A percentile compares a stretch with the other conserved stretches of the same genome.
phyloP scores from a whole-genome alignment of 2,329 filamentous ascomycete species.

The Sordariomycetes sp. region DNA sequence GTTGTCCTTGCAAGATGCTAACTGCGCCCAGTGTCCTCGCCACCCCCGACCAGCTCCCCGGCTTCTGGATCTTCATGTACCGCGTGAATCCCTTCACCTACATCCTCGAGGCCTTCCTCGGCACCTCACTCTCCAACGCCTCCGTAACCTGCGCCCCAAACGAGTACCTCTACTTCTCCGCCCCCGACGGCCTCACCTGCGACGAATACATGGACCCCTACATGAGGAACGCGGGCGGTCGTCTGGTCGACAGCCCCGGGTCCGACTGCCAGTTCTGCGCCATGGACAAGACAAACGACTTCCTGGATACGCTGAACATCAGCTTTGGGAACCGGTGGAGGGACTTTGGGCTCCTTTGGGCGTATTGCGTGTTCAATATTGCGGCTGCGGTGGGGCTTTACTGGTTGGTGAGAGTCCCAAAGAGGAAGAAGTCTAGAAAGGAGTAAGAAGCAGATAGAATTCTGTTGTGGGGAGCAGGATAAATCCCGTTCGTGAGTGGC shows the following conservation, averaged over 20 bases:
- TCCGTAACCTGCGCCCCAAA: conserved; percentile 46
- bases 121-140: conserved; percentile 48
- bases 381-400: conserved; percentile 34
- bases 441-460: too few relatives aligned
- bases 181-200: conserved; percentile 39
- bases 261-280: conserved; percentile 31
- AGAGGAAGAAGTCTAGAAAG: conserved; percentile 14
- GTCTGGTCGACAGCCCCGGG: conserved; percentile 22
- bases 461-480: too few relatives aligned
- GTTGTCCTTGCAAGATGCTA: neutral
- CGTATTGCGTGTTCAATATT: conserved; percentile 39
- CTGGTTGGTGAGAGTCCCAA: conserved; percentile 29
- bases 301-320: conserved; percentile 24
- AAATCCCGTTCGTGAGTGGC: too few relatives aligned
- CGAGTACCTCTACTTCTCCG: conserved; percentile 50
- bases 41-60: conserved; percentile 43
- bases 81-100: conserved; percentile 64
- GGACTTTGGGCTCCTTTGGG: conserved; percentile 42
- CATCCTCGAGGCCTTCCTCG: conserved; percentile 52
- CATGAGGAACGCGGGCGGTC: conserved; percentile 30
- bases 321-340: conserved; percentile 40
- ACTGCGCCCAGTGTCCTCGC: conserved; percentile 39
- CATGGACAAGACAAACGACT: conserved; percentile 23
- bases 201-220: conserved; percentile 37
- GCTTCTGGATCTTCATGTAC: conserved; percentile 72